These are phyloP conservation scores for Brassica napus DNA, from an alignment of 345 rosid species.

Conservation along the genomic window Da-Ae NC_063451.1:37317501-37318000, in stretches of 20 bases:
- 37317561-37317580: background rate
- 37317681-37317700: conserved; percentile 21
- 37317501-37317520: conserved; percentile 17
- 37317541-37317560: background rate
- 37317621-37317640: background rate
- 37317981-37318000: background rate
- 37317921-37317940: conserved; percentile 1
- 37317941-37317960: conserved; percentile 20
- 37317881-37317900: conserved; percentile 13
- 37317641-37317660: conserved; percentile 2
- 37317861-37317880: conserved; percentile 31
- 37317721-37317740: conserved; percentile 38
- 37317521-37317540: conserved; percentile 13
- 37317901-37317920: conserved; percentile 15
- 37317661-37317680: background rate
- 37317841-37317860: conserved; percentile 13
- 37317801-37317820: conserved; percentile 4
- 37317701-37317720: conserved; percentile 35
- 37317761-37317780: conserved; percentile 35
- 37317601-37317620: conserved; percentile 8
- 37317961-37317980: background rate
- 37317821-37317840: background rate
- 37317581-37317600: conserved; percentile 18
- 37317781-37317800: conserved; percentile 27
- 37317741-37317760: conserved; percentile 31